Evolutionary conservation across 805 yeast genomes (phyloP), one percentile per base, ranked within the genome.

Genomic region (Cyberlindnera suaveolens): DNA sequence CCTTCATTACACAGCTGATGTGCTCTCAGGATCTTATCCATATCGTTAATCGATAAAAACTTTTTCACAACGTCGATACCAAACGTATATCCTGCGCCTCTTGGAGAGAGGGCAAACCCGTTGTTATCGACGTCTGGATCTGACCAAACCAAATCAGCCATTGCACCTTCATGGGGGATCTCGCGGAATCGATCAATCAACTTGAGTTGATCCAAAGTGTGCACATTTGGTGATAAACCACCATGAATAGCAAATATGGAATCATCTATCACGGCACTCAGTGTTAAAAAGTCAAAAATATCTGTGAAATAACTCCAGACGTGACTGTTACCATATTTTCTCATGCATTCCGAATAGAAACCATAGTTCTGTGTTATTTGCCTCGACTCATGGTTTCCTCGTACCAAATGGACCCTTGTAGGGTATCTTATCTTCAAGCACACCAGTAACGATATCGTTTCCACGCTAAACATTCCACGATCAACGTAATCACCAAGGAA

Each of bases 61-160:
- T 87, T 85, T 60, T 84, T 82, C 41, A 89, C 96, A 39, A 95
- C 91, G 50, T 86, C 93, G 34, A 78, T 70, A 16, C 99, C 99
- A 70, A 93, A 93, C 18, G 93, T 86, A 63, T 91, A 93, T 5
- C 99, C 99, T 1, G 99, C 99, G 34, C 99, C 99, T 56, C 99
- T 66, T 1, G 99, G 96, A 27, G 90, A 80, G 17, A 93, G 75
- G 51, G 90, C 82, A 62, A 93, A 93, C 56, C 89, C 96, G 15
- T 51, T 46, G 34, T 70, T 71, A 43, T 84, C 86, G 29, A 85
- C 84, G 62, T 95, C 98, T 0, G 99, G 99, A 59, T 93, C 99
- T 18, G 93, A 82, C 99, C 99, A 93, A 16, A 93, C 98, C 40
- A 93, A 68, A 62, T 93, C 99, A 1, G 99, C 99, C 97, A 93